These are phyloP conservation scores for Thinopyrum elongatum DNA, from an alignment of 176 grass and related monocot genomes.

Conservation along the genomic window DNA sequence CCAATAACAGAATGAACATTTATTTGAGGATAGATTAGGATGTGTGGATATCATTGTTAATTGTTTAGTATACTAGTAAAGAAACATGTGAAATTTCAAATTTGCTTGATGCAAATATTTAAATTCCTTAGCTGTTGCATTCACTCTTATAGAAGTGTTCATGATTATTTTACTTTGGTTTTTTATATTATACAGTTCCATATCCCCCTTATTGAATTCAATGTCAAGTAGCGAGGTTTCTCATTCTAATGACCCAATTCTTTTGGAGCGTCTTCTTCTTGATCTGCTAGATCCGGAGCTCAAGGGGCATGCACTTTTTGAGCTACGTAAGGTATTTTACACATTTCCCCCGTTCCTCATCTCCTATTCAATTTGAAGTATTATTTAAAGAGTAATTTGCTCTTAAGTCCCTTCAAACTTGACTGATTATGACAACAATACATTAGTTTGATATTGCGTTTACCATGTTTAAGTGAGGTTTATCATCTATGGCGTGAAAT, in stretches of 20 bases:
- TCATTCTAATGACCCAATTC: background rate
- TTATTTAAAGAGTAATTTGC: background rate
- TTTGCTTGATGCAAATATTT: slow-evolving; percentile 1
- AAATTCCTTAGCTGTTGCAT: background rate
- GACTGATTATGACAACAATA: background rate
- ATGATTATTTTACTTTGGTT: background rate
- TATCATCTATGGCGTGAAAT: background rate
- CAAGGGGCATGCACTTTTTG: background rate
- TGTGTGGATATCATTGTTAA: background rate
- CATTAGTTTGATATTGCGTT: background rate
- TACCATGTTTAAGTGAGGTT: background rate
- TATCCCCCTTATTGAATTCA: background rate
- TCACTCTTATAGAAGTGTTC: background rate
- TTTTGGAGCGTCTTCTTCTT: background rate
- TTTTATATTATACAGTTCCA: background rate
- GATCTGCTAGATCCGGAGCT: slow-evolving; percentile 2
- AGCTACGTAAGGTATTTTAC: slow-evolving; percentile 16
- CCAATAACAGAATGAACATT: background rate
- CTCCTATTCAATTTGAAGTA: background rate
- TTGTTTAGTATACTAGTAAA: slow-evolving; percentile 10
- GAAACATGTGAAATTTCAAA: slow-evolving; percentile 1
- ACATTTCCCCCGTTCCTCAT: background rate
- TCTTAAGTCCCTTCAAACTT: background rate
- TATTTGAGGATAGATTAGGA: background rate
- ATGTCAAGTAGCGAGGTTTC: background rate